Conservation (phyloP, 192 early-diverging fungal species). For the Phlyctochytrium planicorne region DNA sequence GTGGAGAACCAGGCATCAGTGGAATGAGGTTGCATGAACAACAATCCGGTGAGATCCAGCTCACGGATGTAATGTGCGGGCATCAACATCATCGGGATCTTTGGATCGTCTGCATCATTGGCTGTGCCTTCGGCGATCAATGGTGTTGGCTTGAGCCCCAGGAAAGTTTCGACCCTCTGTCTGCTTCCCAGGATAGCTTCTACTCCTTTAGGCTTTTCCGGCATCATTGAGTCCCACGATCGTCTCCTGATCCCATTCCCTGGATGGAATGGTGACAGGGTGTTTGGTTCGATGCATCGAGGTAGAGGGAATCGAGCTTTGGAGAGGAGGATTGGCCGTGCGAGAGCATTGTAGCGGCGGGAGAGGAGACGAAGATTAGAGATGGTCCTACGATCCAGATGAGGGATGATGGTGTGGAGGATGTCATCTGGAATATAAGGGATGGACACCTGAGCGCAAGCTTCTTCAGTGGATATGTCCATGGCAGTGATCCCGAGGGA, state of each 20-base stretch:
- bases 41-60: background rate
- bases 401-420: background rate
- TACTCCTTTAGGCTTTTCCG: background rate
- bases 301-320: background rate
- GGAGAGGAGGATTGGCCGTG: background rate
- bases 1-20: background rate
- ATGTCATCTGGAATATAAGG: background rate
- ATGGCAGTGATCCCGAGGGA: no score
- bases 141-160: no score
- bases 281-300: background rate
- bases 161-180: no score
- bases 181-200: background rate
- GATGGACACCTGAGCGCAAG: no score
- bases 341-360: background rate
- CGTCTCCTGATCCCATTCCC: background rate
- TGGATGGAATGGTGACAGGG: background rate
- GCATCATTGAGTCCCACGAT: background rate
- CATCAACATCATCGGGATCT: background rate
- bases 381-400: background rate
- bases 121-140: background rate
- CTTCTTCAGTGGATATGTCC: no score
- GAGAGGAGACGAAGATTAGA: background rate
- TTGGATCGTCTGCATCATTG: background rate
- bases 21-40: background rate
- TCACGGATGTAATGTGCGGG: background rate